Base-by-base conservation (phyloP, 495 filamentous ascomycete genomes). In the Neurospora intermedia region DNA sequence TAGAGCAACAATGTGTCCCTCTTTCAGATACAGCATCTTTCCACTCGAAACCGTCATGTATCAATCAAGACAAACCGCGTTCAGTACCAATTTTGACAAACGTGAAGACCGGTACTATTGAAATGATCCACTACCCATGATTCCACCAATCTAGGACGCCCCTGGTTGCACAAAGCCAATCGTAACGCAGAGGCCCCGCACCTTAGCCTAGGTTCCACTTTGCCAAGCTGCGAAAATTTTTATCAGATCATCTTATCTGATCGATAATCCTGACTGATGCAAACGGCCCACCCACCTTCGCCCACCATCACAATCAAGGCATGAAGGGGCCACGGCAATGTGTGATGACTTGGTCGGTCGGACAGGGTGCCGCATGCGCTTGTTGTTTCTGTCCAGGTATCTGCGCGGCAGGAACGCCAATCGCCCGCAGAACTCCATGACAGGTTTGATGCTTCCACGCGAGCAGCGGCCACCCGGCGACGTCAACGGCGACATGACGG, bases 241-340 rank as follows among this genome's bases (percentile, higher is more conserved):
- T 76, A 76, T 76, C 70, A 1, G 70, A 71, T 71, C 70, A 71
- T 74, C 73, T 74, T 72, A 74, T 74, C 73, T 59, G 73, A 74
- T 74, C 69, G 72, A 73, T 73, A 70, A 73, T 38, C 16, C 43
- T 48, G 43, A 16, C 16, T 35, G 54, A 15, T 35, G 54, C 54
- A 27, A 66, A 66, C 35, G 54, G 15, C 27, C 54, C 54, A 59
- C 48, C 48, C 54, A 59, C 48, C 48, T 48, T 48, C n/a, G n/a
- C 46, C 46, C 46, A 27, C 48, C 46, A 10, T 54, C 20, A 54
- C 46, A 38, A 38, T 4, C 35, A 41, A 41, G 40, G 40, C 40
- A 38, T 38, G 3, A 41, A 41, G 8, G 40, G 40, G 40, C 40
- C 40, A 38, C 35, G 35, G 35, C 35, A 41, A 41, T 10, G 9